Conservation (phyloP, 441 rosid species). For the Gossypium lobatum region DNA sequence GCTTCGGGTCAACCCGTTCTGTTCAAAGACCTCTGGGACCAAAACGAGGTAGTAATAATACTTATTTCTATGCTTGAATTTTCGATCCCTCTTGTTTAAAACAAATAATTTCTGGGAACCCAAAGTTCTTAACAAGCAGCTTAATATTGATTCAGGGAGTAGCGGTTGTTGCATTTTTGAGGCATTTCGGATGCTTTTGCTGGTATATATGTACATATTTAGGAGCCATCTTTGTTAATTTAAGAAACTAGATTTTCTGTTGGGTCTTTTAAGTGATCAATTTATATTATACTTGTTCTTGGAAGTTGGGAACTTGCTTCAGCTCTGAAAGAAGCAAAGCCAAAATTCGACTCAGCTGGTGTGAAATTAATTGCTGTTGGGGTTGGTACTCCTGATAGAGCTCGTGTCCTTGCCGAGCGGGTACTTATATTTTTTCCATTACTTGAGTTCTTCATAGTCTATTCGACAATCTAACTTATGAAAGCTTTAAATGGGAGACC, state of each 20-base stretch:
- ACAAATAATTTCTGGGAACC: neutral
- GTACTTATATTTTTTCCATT: conserved; percentile 24
- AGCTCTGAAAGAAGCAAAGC: conserved; percentile 51
- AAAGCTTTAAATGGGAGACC: neutral
- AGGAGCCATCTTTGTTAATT: neutral
- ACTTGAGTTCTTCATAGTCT: neutral
- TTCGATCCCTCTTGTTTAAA: neutral
- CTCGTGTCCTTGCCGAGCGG: conserved; percentile 63
- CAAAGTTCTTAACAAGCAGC: neutral
- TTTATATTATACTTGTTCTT: conserved; percentile 4
- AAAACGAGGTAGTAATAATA: conserved; percentile 31
- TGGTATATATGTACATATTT: conserved; percentile 35
- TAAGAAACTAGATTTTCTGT: neutral
- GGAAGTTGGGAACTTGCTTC: conserved; percentile 85
- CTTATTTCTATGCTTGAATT: neutral
- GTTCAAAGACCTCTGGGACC: conserved; percentile 82
- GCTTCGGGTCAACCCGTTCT: conserved; percentile 55
- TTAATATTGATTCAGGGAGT: conserved; percentile 38
- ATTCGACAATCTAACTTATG: neutral
- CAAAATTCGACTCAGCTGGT: conserved; percentile 70
- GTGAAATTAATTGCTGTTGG: conserved; percentile 80
- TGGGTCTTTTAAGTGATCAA: neutral
- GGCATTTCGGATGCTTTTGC: conserved; percentile 87
- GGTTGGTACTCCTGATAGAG: conserved; percentile 77
- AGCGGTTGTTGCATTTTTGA: conserved; percentile 70